Conservation (phyloP, 495 filamentous ascomycete species). For the Lepraria neglecta region DNA sequence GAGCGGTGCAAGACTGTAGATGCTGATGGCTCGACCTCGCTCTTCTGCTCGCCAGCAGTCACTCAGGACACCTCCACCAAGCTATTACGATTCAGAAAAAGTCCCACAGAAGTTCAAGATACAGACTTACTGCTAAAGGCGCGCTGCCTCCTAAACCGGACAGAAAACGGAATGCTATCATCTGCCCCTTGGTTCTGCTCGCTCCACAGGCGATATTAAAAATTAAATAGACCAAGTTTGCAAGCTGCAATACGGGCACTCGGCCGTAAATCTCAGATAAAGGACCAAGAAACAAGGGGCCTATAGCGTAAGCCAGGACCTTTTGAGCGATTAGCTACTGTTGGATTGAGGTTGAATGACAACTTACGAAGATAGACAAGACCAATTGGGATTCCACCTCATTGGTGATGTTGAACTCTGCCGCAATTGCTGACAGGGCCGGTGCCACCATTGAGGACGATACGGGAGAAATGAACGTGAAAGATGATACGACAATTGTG, state of each 20-base stretch:
- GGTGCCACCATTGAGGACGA: conserved; percentile 71
- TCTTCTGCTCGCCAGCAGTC: conserved; percentile 60
- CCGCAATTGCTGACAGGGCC: conserved; percentile 47
- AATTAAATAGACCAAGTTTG: conserved; percentile 60
- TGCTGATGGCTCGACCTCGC: conserved; percentile 56
- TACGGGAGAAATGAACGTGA: conserved; percentile 69
- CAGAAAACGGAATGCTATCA: conserved; percentile 53
- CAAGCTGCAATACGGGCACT: conserved; percentile 50
- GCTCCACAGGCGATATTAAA: conserved; percentile 54
- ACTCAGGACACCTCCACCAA: conserved; percentile 54
- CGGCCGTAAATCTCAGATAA: conserved; percentile 72
- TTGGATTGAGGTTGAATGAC: no score
- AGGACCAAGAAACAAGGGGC: conserved; percentile 63
- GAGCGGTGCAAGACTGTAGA: conserved; percentile 60
- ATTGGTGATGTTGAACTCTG: conserved; percentile 55
- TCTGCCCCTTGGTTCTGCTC: conserved; percentile 42
- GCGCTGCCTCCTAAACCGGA: conserved; percentile 53
- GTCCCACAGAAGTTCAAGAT: not conserved
- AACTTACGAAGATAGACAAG: conserved; percentile 56
- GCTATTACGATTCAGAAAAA: conserved; percentile 26
- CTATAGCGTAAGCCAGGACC: conserved; percentile 65
- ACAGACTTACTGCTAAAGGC: conserved; percentile 41
- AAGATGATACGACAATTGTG: conserved; percentile 50
- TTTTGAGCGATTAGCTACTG: not conserved
- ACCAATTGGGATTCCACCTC: conserved; percentile 51